These are phyloP conservation scores for Cicer chorassanicum DNA, from an alignment of 306 rosid species.

Conservation along the genomic window DNA sequence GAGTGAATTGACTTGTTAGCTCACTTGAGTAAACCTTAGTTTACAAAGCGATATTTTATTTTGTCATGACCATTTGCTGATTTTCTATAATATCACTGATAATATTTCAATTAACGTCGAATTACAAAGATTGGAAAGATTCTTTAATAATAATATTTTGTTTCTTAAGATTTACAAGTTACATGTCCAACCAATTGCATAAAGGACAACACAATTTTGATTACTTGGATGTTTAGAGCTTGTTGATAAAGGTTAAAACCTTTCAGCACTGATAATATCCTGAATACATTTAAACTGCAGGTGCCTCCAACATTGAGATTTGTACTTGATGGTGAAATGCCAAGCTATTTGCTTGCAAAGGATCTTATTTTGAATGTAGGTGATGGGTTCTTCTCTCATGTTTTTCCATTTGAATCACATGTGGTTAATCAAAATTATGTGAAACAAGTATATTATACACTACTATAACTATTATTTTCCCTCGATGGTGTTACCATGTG, in stretches of 20 bases:
- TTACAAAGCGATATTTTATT: neutral
- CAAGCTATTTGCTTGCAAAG: constrained; percentile 81
- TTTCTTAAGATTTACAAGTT: neutral
- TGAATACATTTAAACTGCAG: constrained; percentile 48
- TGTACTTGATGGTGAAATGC: constrained; percentile 85
- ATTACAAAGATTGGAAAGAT: neutral
- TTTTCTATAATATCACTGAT: neutral
- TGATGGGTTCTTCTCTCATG: constrained; percentile 27
- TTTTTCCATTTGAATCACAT: constrained; percentile 28
- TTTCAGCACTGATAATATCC: neutral
- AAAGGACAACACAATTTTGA: neutral
- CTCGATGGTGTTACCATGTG: constrained; percentile 24
- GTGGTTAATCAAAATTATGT: constrained; percentile 4
- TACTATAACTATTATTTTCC: neutral
- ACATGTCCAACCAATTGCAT: neutral
- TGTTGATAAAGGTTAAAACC: neutral
- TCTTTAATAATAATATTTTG: neutral
- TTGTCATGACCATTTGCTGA: neutral
- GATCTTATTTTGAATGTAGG: constrained; percentile 87
- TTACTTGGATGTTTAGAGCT: neutral
- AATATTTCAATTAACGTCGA: neutral
- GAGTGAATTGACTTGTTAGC: neutral
- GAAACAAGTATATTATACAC: constrained; percentile 5
- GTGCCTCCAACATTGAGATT: constrained; percentile 86
- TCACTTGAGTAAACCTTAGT: neutral